Evolutionary conservation across 257 asterid genomes (phyloP).

Genomic region (Scutellaria barbata): DNA sequence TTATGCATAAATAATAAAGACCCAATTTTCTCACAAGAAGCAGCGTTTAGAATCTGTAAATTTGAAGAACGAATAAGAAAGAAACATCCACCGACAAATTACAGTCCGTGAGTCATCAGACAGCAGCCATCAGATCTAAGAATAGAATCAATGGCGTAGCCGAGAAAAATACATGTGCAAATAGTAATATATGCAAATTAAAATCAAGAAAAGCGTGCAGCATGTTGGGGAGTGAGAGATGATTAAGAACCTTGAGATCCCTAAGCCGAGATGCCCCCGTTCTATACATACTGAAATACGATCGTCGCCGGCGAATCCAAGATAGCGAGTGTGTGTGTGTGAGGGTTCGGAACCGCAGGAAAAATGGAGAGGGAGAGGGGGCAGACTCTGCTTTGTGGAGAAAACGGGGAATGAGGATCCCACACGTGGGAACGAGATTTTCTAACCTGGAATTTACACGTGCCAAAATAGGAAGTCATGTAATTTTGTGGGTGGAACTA

Average conservation of each 20-base stretch:
- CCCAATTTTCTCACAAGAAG: neutral
- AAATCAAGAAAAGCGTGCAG: constrained; percentile 11
- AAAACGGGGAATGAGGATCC: constrained; percentile 46
- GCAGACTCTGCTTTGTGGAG: constrained; percentile 5
- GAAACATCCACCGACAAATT: neutral
- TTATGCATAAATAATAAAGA: neutral
- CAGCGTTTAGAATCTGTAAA: constrained; percentile 1
- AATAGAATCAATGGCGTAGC: constrained; percentile 7
- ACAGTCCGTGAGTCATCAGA: neutral
- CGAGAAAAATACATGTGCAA: neutral
- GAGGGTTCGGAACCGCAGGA: constrained; percentile 31
- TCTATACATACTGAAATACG: constrained; percentile 59
- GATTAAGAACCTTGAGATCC: constrained; percentile 60
- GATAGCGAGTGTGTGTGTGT: neutral
- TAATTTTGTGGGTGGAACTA: no score
- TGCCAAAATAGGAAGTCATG: neutral
- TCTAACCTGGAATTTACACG: constrained; percentile 10
- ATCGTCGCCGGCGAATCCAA: constrained; percentile 16
- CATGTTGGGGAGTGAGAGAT: neutral
- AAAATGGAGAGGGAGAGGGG: neutral
- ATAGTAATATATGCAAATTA: neutral
- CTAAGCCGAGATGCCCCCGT: constrained; percentile 65
- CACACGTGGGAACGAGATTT: constrained; percentile 36
- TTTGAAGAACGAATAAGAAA: neutral
- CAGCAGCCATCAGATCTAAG: constrained; percentile 30